These are phyloP conservation scores for Aegilops longissima DNA, from an alignment of 176 grass and related monocot genomes.

Conservation along the genomic window DNA sequence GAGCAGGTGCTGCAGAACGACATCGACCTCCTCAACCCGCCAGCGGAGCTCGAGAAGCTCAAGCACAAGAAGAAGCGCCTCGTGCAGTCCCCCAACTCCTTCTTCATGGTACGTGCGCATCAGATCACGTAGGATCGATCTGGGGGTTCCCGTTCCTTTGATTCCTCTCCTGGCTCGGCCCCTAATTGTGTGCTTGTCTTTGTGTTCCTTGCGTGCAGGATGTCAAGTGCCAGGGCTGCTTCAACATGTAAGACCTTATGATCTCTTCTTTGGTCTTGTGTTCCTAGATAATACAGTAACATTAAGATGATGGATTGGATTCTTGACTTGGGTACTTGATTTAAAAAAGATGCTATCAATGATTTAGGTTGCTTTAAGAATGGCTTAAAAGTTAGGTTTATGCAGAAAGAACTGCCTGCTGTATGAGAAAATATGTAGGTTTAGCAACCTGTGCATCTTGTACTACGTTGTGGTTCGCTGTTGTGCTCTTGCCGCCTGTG, in stretches of 20 bases:
- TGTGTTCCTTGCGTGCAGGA: background rate
- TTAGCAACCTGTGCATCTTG: background rate
- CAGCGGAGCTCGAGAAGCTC: constrained; percentile 76
- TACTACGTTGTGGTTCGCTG: background rate
- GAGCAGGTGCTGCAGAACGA: constrained; percentile 75
- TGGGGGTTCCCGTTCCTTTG: background rate
- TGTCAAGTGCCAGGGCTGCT: constrained; percentile 24
- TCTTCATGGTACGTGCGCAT: constrained; percentile 67
- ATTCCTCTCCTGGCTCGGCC: background rate
- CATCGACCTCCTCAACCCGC: constrained; percentile 87
- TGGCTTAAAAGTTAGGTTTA: background rate
- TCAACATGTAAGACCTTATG: background rate
- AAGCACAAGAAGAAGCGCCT: constrained; percentile 97
- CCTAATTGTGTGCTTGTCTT: background rate
- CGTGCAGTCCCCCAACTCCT: constrained; percentile 84
- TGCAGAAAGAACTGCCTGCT: background rate
- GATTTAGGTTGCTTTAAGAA: background rate
- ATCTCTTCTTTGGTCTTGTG: background rate
- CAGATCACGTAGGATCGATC: background rate
- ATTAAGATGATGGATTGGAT: background rate
- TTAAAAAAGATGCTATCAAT: background rate
- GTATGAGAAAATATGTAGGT: background rate
- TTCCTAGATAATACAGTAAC: background rate
- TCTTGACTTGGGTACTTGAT: too few relatives aligned
- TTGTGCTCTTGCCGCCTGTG: background rate